Evolutionary conservation across 2,329 filamentous ascomycete species (phyloP), one percentile per base, ranked within the genome.

Genomic region (Geoglossum cookeanum): DNA sequence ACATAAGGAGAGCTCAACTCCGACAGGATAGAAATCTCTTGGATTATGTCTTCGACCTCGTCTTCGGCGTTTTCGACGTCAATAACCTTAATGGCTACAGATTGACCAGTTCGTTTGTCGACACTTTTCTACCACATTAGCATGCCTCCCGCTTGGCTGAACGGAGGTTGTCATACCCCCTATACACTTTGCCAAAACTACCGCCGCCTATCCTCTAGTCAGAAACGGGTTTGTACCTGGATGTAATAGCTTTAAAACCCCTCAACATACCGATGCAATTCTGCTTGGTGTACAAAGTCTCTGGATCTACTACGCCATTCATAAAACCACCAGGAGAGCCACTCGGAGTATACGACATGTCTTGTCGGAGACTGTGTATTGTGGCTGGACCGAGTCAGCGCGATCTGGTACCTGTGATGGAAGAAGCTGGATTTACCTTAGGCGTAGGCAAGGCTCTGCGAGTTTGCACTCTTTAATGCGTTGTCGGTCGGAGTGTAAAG

Each of bases 11-110:
- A 97, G 71, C 94, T 87, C 62, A 98, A 80, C 71, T 94, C 91
- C 35, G 92, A 95, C 57, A 98, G 78, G 65, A 98, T 97, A 63
- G 91, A 89, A 64, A 98, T 97, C 72, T 98, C 92, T 69, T 95
- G 89, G 69, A 97, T 96, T 65, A 98, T 98, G 72, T 98, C 92
- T 74, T 97, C 92, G 64, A 98, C 91, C 72, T 98, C 92, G 70
- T 98, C 92, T 72, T 98, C 92, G 66, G 92, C 92, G 73, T 92
- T 96, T 72, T 98, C 92, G 63, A 98, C 92, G 66, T 98, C 92
- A 69, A 98, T 97, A 65, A 98, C 78, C 72, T 98, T 98, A 75
- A 98, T 98, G 32, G 92, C 92, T 55, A 98, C 92, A 11, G 91
- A 84, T 66, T 94, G 85, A 42, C 92, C 92, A 17, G 85, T 94